Base-by-base conservation (phyloP, 495 filamentous ascomycete genomes). In the Barbatosphaeria neglecta region DNA sequence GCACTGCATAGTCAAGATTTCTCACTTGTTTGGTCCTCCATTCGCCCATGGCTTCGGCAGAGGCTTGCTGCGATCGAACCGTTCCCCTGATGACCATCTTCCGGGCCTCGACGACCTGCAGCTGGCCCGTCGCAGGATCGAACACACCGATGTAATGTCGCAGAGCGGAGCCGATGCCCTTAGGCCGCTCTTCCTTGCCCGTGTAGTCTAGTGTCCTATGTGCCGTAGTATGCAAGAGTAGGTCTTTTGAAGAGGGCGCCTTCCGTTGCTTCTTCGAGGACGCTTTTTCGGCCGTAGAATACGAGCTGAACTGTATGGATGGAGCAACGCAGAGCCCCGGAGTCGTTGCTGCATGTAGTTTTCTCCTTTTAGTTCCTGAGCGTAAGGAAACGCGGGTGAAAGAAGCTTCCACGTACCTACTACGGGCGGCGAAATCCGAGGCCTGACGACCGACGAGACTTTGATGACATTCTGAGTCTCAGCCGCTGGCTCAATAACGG, bases 61-160 rank as follows among this genome's bases (percentile, higher is more conserved):
- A 48, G 9, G 58, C 70, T 38, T 64, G 61, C 52, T 78, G 66
- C 58, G 78, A 52, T 56, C 81, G 67, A 39, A 86, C 73, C 40
- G 69, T 68, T 25, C 80, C 76, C 43, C 83, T 74, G 8, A 96
- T 71, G 8, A 79, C 76, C 49, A 95, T 70, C 58, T 85, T 87
- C 44, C 78, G 80, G 4, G 84, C 83, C 59, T 86, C 80, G 18
- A 87, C 65, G 24, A 97, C 67, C 46, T 90, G 70, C 54, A 96
- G 70, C 46, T 79, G 76, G 37, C 80, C 80, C 6, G 74, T 81
- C 37, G 73, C 66, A 0, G 86, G 84, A 55, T 98, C 87, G 51
- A 82, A 87, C 39, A 96, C 72, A 23, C 86, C 92, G 49, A 95
- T 63, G 63, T 93, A 98, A 64, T 96, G 85, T 54, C 85, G 85